A percentile compares a stretch with the other conserved stretches of the same genome.
Evolutionary conservation across 2,329 filamentous ascomycete genomes (phyloP).

Genomic region (Aureobasidium melanogenum): DNA sequence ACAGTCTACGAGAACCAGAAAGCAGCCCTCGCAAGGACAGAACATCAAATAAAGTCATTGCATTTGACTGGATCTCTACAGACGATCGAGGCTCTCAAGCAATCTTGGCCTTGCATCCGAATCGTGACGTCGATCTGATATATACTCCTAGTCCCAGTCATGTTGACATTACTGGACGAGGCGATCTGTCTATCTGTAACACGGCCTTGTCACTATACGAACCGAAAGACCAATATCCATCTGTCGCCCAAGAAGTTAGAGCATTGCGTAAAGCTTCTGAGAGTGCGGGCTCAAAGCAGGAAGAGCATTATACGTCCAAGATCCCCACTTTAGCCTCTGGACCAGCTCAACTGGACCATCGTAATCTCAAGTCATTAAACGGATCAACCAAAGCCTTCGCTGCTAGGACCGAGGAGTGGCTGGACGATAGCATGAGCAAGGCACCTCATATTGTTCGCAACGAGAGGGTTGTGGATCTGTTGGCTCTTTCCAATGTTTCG

Average conservation of each 20-base stretch:
- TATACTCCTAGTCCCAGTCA: conserved; percentile 36
- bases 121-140: conserved; percentile 42
- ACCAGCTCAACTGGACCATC: conserved; percentile 1
- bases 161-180: conserved; percentile 34
- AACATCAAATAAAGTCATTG: conserved; percentile 38
- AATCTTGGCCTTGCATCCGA: conserved; percentile 44
- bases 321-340: background rate
- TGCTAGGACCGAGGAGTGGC: conserved; percentile 9
- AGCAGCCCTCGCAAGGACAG: conserved; percentile 39
- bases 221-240: conserved; percentile 1
- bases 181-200: conserved; percentile 28
- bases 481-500: conserved; percentile 25
- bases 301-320: background rate
- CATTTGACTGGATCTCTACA: conserved; percentile 52
- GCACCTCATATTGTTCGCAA: background rate
- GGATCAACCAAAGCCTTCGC: background rate
- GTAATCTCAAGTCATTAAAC: conserved; percentile 2
- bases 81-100: conserved; percentile 39
- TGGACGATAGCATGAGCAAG: background rate
- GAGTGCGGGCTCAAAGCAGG: background rate
- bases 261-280: conserved; percentile 5
- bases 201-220: conserved; percentile 7
- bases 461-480: conserved; percentile 11
- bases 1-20: conserved; percentile 35
- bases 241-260: conserved; percentile 10